Evolutionary conservation across 1,139 yeast genomes (phyloP).

Genomic region (Zygosaccharomyces pseudobailii): DNA sequence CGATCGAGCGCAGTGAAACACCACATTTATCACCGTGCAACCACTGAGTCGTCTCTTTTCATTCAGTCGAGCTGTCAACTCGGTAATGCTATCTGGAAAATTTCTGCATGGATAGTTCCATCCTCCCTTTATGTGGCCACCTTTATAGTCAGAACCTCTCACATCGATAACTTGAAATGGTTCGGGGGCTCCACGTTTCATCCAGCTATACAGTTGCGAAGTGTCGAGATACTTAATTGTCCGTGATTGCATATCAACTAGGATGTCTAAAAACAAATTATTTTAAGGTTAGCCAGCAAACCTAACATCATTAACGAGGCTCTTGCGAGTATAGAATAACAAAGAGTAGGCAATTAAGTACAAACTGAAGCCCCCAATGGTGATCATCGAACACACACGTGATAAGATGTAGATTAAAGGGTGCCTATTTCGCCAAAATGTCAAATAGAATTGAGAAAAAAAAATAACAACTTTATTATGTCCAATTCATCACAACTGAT

Average conservation of each 20-base stretch:
- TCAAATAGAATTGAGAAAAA: too few relatives aligned
- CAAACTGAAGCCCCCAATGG: too few relatives aligned
- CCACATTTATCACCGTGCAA: conserved; percentile 38
- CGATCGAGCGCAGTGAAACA: conserved; percentile 86
- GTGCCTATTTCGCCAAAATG: too few relatives aligned
- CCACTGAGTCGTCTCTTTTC: conserved; percentile 21
- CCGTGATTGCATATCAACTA: conserved; percentile 9
- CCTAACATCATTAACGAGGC: too few relatives aligned
- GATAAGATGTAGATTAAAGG: too few relatives aligned
- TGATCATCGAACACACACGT: too few relatives aligned
- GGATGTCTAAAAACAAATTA: neutral
- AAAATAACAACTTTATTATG: too few relatives aligned
- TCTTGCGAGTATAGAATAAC: too few relatives aligned
- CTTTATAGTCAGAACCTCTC: conserved; percentile 71
- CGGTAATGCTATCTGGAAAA: conserved; percentile 55
- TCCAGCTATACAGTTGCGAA: conserved; percentile 25
- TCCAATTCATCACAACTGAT: too few relatives aligned
- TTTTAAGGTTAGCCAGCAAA: too few relatives aligned
- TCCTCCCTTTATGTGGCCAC: conserved; percentile 39
- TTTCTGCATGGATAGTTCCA: conserved; percentile 40
- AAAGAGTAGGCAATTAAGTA: too few relatives aligned
- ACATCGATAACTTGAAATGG: conserved; percentile 76
- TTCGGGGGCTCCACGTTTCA: conserved; percentile 19
- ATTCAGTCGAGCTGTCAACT: conserved; percentile 52
- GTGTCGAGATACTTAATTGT: conserved; percentile 28